These are phyloP conservation scores for Hortiboletus flavorubellus DNA, from an alignment of 768 basidiomycete genomes.

Conservation along the genomic window DNA sequence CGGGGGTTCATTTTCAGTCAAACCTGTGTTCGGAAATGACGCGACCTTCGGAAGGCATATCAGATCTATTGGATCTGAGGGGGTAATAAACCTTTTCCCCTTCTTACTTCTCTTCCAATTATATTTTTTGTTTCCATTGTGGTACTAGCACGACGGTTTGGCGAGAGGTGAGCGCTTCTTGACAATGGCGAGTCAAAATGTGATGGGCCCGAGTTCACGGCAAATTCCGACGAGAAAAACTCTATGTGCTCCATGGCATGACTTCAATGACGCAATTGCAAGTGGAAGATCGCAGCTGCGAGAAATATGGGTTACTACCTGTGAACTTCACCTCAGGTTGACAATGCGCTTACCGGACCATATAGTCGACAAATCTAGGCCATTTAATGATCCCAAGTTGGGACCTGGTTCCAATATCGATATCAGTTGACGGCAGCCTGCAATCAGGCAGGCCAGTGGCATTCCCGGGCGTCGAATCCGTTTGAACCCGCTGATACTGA, in stretches of 20 bases:
- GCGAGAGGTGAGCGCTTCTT: not conserved
- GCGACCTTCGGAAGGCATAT: constrained; percentile 11
- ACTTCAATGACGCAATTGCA: not conserved
- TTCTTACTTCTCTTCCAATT: constrained; percentile 6
- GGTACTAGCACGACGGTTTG: not conserved
- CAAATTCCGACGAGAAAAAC: constrained; percentile 5
- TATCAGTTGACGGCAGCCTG: constrained; percentile 12
- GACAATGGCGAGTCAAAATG: not conserved
- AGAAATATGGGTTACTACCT: not conserved
- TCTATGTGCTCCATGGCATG: not conserved
- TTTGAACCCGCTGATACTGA: not conserved
- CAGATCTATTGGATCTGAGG: constrained; percentile 14
- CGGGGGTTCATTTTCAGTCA: constrained; percentile 22
- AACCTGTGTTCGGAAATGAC: constrained; percentile 32
- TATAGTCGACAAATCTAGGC: constrained; percentile 14
- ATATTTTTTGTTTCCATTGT: not conserved
- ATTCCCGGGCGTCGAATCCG: constrained; percentile 8
- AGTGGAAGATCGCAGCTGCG: not conserved
- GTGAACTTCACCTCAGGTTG: too few relatives aligned
- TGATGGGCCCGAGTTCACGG: not conserved
- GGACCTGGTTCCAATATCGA: not conserved
- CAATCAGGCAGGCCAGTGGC: constrained; percentile 11
- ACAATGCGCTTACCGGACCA: constrained; percentile 1
- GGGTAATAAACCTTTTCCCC: constrained; percentile 5
- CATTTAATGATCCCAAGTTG: constrained; percentile 1